Conservation (phyloP, 2,329 filamentous ascomycete species). For the Penicillium sp. region DNA sequence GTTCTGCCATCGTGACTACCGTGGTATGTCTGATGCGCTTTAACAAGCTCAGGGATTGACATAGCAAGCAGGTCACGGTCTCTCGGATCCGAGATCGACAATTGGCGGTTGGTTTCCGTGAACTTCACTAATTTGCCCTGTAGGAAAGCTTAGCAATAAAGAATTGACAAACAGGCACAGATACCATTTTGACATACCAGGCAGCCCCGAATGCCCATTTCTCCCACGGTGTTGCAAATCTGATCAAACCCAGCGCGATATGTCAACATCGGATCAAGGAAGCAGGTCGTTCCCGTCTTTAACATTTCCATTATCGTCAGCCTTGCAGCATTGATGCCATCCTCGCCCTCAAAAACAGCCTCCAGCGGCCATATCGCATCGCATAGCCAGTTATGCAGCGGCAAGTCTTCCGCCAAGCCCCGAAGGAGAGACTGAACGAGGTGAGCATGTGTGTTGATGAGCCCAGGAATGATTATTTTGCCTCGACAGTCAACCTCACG, state of each 20-base stretch:
- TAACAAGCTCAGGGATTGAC: slow-evolving; percentile 26
- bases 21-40: slow-evolving; percentile 21
- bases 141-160: neutral
- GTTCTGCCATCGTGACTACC: slow-evolving; percentile 49
- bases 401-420: slow-evolving; percentile 31
- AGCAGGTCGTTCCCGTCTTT: slow-evolving; percentile 40
- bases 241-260: slow-evolving; percentile 28
- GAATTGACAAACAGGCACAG: neutral
- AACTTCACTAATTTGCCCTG: slow-evolving; percentile 24
- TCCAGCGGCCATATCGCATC: slow-evolving; percentile 39
- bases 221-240: slow-evolving; percentile 30
- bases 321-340: slow-evolving; percentile 33
- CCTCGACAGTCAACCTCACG: slow-evolving; percentile 26
- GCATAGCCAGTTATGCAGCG: slow-evolving; percentile 30
- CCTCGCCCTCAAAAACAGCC: slow-evolving; percentile 34
- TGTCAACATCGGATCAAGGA: slow-evolving; percentile 38
- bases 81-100: slow-evolving; percentile 28
- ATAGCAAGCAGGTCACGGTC: slow-evolving; percentile 28
- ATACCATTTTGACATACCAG: slow-evolving; percentile 13
- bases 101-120: slow-evolving; percentile 25
- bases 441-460: slow-evolving; percentile 40
- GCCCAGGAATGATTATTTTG: slow-evolving; percentile 37
- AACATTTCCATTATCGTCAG: slow-evolving; percentile 41
- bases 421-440: slow-evolving; percentile 36
- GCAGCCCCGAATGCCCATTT: slow-evolving; percentile 36